Conservation (phyloP, 1,284 basidiomycete species). For the Singerocomus rubriflavus region DNA sequence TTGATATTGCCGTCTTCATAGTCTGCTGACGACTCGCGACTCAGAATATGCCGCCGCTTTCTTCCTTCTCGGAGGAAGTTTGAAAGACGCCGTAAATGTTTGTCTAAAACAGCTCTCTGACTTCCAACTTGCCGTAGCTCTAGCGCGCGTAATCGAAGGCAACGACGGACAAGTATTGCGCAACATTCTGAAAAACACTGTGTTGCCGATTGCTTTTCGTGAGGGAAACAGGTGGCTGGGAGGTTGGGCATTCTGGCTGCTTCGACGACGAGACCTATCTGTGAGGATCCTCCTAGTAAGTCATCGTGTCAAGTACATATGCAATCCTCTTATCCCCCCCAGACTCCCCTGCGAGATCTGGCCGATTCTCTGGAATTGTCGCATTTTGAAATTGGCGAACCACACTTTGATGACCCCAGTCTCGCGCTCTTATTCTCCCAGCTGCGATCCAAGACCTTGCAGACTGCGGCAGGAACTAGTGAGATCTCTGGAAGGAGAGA, state of each 20-base stretch:
- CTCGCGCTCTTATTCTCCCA: constrained; percentile 90
- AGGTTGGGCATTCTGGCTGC: constrained; percentile 95
- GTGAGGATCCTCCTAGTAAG: constrained; percentile 80
- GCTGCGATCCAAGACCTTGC: constrained; percentile 82
- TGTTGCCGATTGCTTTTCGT: constrained; percentile 82
- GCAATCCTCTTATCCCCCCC: constrained; percentile 5
- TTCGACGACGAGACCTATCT: constrained; percentile 81
- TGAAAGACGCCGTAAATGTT: constrained; percentile 91
- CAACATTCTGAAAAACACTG: constrained; percentile 66
- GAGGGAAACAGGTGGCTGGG: constrained; percentile 92
- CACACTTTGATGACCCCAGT: constrained; percentile 89
- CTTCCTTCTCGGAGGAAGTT: constrained; percentile 86
- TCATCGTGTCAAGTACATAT: constrained; percentile 1
- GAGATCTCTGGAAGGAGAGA: constrained; percentile 85
- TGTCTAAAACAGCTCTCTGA: constrained; percentile 88
- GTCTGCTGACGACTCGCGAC: constrained; percentile 9
- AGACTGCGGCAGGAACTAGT: constrained; percentile 87
- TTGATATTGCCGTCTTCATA: constrained; percentile 7
- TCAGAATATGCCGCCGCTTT: constrained; percentile 96
- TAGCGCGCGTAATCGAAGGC: constrained; percentile 83
- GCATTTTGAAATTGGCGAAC: constrained; percentile 71
- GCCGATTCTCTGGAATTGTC: constrained; percentile 52
- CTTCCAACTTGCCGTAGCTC: constrained; percentile 84
- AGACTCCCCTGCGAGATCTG: constrained; percentile 79
- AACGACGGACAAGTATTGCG: constrained; percentile 78